Conservation (phyloP, 192 early-diverging fungal genomes). For the Backusella australiensis region DNA sequence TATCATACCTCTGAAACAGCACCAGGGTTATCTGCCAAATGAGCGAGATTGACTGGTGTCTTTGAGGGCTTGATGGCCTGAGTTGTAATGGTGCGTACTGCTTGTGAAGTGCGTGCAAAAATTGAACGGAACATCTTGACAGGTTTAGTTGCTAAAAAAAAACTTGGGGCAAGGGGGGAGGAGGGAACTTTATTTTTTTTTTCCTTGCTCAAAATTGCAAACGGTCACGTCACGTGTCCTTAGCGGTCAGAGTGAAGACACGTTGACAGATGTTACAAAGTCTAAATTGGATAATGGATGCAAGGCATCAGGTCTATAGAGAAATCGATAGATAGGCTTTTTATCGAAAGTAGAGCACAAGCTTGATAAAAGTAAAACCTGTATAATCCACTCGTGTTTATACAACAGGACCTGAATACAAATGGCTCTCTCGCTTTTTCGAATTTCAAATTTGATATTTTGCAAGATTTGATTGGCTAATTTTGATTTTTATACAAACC, state of each 20-base stretch:
- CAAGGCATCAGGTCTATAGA: too few species aligned
- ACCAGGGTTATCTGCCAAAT: conserved; percentile 35
- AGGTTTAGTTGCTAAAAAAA: background rate
- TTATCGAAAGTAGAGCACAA: too few species aligned
- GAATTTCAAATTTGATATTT: background rate
- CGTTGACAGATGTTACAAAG: background rate
- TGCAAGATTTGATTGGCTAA: background rate
- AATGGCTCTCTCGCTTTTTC: background rate
- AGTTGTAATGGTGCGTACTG: conserved; percentile 12
- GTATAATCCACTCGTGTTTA: background rate
- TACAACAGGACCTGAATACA: background rate
- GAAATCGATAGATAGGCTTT: too few species aligned
- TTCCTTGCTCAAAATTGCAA: background rate
- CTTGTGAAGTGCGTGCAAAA: background rate
- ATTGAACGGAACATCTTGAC: conserved; percentile 9
- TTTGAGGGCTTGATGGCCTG: conserved; percentile 22
- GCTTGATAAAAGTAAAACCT: background rate
- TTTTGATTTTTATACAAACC: background rate
- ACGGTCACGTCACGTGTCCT: background rate
- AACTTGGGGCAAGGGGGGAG: background rate
- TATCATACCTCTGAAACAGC: conserved; percentile 35
- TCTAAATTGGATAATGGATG: background rate
- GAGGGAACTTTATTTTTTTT: background rate
- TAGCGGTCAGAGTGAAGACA: background rate
- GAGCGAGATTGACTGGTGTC: conserved; percentile 25